Evolutionary conservation across 805 yeast species (phyloP).

Genomic region (Diddensiella santjacobensis): DNA sequence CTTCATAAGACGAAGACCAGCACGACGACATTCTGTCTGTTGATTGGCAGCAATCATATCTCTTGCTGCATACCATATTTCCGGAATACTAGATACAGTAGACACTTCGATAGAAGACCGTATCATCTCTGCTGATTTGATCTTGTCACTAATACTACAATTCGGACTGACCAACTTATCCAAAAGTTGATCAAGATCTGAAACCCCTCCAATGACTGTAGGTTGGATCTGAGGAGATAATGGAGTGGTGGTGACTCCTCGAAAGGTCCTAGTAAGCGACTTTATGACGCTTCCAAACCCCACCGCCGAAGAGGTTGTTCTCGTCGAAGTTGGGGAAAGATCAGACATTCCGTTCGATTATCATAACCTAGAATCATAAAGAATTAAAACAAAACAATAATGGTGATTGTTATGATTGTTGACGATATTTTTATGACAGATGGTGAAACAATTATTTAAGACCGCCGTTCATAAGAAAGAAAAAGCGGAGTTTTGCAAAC

Average conservation of each 20-base stretch:
- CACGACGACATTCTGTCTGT: conserved; percentile 39
- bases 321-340: not conserved
- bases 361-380: not conserved
- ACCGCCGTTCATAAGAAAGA: too few species aligned
- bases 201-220: conserved; percentile 34
- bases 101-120: conserved; percentile 48
- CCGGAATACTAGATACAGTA: conserved; percentile 58
- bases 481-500: not conserved
- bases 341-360: not conserved
- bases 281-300: conserved; percentile 30
- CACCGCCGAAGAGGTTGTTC: not conserved
- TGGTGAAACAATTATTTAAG: too few species aligned
- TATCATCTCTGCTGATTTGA: conserved; percentile 49
- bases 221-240: conserved; percentile 19
- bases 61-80: conserved; percentile 69
- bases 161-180: conserved; percentile 23
- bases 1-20: conserved; percentile 50
- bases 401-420: too few species aligned
- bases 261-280: conserved; percentile 29
- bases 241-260: conserved; percentile 20
- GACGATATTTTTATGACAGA: too few species aligned
- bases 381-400: too few species aligned
- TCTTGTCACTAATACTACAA: conserved; percentile 30
- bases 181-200: conserved; percentile 31
- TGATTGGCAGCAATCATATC: conserved; percentile 44